Base-by-base conservation (phyloP, 2,329 filamentous ascomycete species). In the Aspergillus ruber region DNA sequence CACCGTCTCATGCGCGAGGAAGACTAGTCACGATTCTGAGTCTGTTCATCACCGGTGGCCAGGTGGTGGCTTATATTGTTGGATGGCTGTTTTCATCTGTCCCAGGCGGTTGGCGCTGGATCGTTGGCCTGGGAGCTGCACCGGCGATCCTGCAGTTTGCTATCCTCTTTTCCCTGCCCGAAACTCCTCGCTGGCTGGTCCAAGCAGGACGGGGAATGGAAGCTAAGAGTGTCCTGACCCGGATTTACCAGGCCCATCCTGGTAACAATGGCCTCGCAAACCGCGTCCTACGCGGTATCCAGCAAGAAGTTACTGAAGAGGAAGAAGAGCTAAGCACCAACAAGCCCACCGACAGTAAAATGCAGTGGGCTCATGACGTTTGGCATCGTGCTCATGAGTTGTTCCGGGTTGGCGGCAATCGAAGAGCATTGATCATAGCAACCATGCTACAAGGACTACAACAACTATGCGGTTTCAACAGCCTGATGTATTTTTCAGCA, bases 381-480 rank as follows among this genome's bases (percentile, higher is more conserved):
- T 57, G 50, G 6, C 58, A 61, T 23, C 58, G 62, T 9, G 57
- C 58, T 3, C 54, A 55, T 10, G 61, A 65, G 27, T 55, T 73
- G 4, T 62, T 57, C 61, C 65, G 55, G 33, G 56, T 61, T 45
- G 61, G 78, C 80, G 55, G 77, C 71, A 60, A 83, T 45, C 62
- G 70, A 44, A 80, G 89, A 50, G 90, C 91, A 0, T 68, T 96
- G 62, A 79, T 79, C 0, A 93, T 96, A 62, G 89, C 90, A 1
- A 94, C 90, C 68, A 79, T 93, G 54, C 75, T 96, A 2, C 90
- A 96, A 62, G 88, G 83, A 0, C 73, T 94, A 6, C 91, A 96
- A 68, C 91, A 97, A 65, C 77, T 95, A 1, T 93, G 87, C 59
- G 90, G 88, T 1, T 93, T 93, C 67, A 95, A 95, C 70, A 90